Conservation (phyloP, 805 yeast species). For the Pichia kluyveri region DNA sequence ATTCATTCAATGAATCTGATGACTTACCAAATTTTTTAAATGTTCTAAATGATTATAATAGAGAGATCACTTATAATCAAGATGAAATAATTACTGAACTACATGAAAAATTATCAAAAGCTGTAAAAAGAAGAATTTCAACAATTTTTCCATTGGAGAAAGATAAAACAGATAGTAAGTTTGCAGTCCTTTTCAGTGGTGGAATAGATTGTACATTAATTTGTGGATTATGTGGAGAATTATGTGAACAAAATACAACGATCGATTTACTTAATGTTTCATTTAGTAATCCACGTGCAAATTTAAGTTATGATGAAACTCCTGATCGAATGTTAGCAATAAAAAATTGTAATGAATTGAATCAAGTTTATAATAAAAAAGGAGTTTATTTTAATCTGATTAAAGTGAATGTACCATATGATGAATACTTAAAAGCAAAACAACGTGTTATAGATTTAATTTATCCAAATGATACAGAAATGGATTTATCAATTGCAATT, state of each 20-base stretch:
- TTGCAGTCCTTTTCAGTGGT: slow-evolving; percentile 80
- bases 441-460: slow-evolving; percentile 54
- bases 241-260: slow-evolving; percentile 19
- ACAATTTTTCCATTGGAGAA: slow-evolving; percentile 51
- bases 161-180: slow-evolving; percentile 20
- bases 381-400: slow-evolving; percentile 36
- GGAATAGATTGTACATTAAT: slow-evolving; percentile 89
- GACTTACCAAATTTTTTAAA: background rate
- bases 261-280: slow-evolving; percentile 89
- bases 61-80: background rate
- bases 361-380: slow-evolving; percentile 30
- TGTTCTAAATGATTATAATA: background rate
- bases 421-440: slow-evolving; percentile 46
- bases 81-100: slow-evolving; percentile 13
- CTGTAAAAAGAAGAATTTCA: slow-evolving; percentile 43
- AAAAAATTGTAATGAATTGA: slow-evolving; percentile 48
- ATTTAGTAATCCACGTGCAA: slow-evolving; percentile 80
- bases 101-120: slow-evolving; percentile 21
- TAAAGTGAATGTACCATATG: slow-evolving; percentile 68
- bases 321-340: slow-evolving; percentile 79
- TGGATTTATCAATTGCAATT: slow-evolving; percentile 92
- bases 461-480: slow-evolving; percentile 80
- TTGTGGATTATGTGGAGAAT: slow-evolving; percentile 43
- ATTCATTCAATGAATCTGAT: background rate
- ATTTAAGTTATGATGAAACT: slow-evolving; percentile 47